Evolutionary conservation across 2,329 filamentous ascomycete genomes (phyloP), one percentile per base, ranked within the genome.

Genomic region (Dryadomyces sulphureus): DNA sequence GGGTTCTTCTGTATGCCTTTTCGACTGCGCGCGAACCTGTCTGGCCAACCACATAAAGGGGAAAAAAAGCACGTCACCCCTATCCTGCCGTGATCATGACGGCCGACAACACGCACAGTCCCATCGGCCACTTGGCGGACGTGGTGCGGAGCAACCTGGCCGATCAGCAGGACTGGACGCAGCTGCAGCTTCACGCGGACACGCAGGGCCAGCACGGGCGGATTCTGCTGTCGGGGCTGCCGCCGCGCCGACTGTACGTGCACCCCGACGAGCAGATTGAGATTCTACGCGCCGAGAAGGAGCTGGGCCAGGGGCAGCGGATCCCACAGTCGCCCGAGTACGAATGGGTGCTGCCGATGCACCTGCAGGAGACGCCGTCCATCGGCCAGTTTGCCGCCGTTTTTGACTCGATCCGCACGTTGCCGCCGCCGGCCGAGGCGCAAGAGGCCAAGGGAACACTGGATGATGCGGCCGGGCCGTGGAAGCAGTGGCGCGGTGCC

Each of bases 201-300:
- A 19, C n/a, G n/a, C n/a, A 38, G 21, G 8, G 20, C 17, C 32
- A 20, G n/a, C 14, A 20, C 20, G 30, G 14, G 19, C 73, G 84
- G 19, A 77, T 79, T 6, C 60, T 90, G 45, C 69, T 92, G 47
- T 80, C 77, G 20, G 85, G 85, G 22, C 64, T 89, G 4, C 84
- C 85, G 2, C 83, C 84, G 0, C 72, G 74, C 39, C 74, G 80
- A 40, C 69, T 88, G 38, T 90, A 92, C 61, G 68, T 84, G 44
- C 84, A 92, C 57, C 84, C 85, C 2, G 85, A 92, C 59, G 84
- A 89, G 63, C 85, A 90, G 63, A 78, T 85, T 52, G 78, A 76
- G 52, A 72, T 83, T 46, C 68, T 89, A 46, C 79, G 80, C 53
- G 68, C 70, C 25, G 75, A 78, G 52, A 67, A 69, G 52, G 61